A percentile compares a stretch with the other conserved stretches of the same genome.
These are phyloP conservation scores for Astrocystis sublimbata DNA, from an alignment of 495 filamentous ascomycete species.

Conservation along the genomic window DNA sequence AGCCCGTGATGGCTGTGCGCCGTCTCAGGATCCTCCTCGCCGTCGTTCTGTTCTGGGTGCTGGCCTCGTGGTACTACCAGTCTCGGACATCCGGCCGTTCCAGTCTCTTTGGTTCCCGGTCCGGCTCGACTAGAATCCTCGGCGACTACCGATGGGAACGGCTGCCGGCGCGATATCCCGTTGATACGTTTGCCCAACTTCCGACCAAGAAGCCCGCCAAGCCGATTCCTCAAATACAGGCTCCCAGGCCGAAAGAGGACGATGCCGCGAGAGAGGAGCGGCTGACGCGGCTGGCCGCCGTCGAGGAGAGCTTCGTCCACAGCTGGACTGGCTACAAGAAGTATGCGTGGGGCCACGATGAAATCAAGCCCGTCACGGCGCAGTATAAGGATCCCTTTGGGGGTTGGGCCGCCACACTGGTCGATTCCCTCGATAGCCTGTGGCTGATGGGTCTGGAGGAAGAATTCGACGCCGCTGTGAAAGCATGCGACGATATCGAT, in stretches of 20 bases:
- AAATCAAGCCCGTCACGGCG: constrained; percentile 65
- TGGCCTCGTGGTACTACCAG: constrained; percentile 33
- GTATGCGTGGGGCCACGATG: constrained; percentile 76
- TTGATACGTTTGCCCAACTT: constrained; percentile 64
- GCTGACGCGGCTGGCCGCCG: constrained; percentile 54
- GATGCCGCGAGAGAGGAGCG: constrained; percentile 27
- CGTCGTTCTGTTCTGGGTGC: constrained; percentile 29
- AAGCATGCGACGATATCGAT: constrained; percentile 70
- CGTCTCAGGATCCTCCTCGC: constrained; percentile 31
- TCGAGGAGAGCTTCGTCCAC: constrained; percentile 68
- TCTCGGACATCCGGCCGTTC: constrained; percentile 22
- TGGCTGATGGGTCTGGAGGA: constrained; percentile 84
- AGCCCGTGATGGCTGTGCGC: constrained; percentile 29
- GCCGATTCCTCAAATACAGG: constrained; percentile 73
- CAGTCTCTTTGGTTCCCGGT: constrained; percentile 14
- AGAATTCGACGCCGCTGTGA: constrained; percentile 74
- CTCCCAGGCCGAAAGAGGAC: constrained; percentile 35
- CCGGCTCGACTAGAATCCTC: constrained; percentile 8
- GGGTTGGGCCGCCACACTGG: constrained; percentile 83
- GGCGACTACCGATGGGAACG: constrained; percentile 25
- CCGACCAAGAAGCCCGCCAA: constrained; percentile 64
- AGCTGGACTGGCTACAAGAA: constrained; percentile 76
- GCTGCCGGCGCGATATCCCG: constrained; percentile 45
- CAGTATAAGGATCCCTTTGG: constrained; percentile 66
- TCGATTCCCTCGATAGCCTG: constrained; percentile 81